Conservation (phyloP, 1,139 yeast genomes). For the Kurtzmaniella quercitrusa region DNA sequence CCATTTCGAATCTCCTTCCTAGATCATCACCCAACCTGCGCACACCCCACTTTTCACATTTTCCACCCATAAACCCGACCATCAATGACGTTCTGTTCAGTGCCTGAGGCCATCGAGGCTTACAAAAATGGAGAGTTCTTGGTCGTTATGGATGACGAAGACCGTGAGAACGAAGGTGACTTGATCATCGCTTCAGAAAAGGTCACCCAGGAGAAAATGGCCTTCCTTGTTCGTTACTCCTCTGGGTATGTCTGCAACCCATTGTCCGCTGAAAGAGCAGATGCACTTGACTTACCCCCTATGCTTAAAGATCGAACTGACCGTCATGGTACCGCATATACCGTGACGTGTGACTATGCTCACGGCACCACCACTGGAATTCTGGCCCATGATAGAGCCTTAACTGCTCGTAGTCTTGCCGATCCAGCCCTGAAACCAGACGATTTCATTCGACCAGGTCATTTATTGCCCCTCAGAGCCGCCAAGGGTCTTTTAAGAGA, state of each 20-base stretch:
- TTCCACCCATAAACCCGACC: not conserved
- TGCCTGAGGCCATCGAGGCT: constrained; percentile 74
- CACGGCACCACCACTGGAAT: constrained; percentile 97
- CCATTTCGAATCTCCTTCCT: too few relatives aligned
- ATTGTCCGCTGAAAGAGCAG: constrained; percentile 72
- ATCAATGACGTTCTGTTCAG: constrained; percentile 5
- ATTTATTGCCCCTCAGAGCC: constrained; percentile 87
- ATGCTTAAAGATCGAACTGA: constrained; percentile 68
- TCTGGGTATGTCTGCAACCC: constrained; percentile 97
- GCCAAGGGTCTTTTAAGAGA: constrained; percentile 74
- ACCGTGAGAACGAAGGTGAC: constrained; percentile 97
- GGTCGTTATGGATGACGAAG: constrained; percentile 93
- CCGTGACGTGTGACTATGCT: constrained; percentile 81
- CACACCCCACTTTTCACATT: not conserved
- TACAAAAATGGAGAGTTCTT: constrained; percentile 85
- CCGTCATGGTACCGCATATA: constrained; percentile 95
- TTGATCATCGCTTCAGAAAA: constrained; percentile 85
- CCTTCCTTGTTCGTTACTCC: constrained; percentile 83
- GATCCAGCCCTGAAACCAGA: constrained; percentile 49
- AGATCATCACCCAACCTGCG: not conserved
- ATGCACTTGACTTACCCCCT: constrained; percentile 70
- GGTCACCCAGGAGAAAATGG: constrained; percentile 84
- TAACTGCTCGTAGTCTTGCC: constrained; percentile 74
- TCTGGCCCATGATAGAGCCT: constrained; percentile 89
- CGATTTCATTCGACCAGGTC: constrained; percentile 90